Evolutionary conservation across 805 yeast genomes (phyloP), one percentile per base, ranked within the genome.

Genomic region (Candida gorgasii): DNA sequence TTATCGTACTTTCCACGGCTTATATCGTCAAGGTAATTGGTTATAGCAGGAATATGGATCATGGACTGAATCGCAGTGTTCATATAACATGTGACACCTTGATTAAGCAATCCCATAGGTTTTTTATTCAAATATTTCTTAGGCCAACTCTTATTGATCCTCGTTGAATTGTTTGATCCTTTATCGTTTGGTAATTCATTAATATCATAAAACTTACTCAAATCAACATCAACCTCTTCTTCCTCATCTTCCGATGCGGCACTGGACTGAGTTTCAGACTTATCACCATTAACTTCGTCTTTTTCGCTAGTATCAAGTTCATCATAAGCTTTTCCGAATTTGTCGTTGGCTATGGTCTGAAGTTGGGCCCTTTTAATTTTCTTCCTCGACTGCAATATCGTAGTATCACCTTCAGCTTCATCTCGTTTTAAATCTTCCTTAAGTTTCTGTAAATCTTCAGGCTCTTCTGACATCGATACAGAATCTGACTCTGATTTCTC

Each of bases 1-100:
- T 62, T 59, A 35, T 67, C 69, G 52, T 78, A 70, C 46, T 80
- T 76, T 32, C 80, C 81, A 20, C 71, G 63, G 40, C 76, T 63
- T 5, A 89, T 78, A 44, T 86, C 90, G 31, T 73, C 69, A 42
- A 93, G 67, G 58, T 90, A 93, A 59, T 88, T 92, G 53, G 86
- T 86, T 43, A 92, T 63, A 4, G 97, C 95, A 6, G 99, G 97
- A 14, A 89, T 80, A 57, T 92, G 99, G 26, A 90, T 65, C 72
- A 93, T 67, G 1, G 95, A 82, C 67, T 92, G 98, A 18, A 93
- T 82, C 1, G 97, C 97, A 5, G 96, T 84, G 62, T 93, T 92
- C 78, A 92, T 90, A 66, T 92, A 92, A 62, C 99, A 92, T 3
- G 98, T 92, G 35, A 93, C 98, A 30, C 97, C 97, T 52, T 85